Conservation (phyloP, 2,329 filamentous ascomycete species). For the Hirsutella minnesotensis region DNA sequence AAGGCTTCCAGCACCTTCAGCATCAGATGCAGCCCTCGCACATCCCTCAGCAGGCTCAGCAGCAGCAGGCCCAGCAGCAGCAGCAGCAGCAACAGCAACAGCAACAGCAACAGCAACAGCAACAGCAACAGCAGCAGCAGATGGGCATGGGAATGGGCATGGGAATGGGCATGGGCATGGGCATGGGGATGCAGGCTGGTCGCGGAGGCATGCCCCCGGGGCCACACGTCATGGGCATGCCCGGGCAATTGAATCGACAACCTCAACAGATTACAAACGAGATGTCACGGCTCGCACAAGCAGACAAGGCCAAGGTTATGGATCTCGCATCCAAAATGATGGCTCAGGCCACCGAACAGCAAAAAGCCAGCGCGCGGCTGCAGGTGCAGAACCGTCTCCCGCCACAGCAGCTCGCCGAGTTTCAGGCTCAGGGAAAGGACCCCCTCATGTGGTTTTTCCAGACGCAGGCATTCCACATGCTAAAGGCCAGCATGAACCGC, state of each 20-base stretch:
- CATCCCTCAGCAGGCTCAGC: conserved; percentile 27
- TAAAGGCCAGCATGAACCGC: conserved; percentile 17
- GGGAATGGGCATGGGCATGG: conserved; percentile 20
- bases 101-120: no score
- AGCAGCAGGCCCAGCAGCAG: conserved; percentile 10
- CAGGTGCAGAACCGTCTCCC: conserved; percentile 23
- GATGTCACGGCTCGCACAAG: conserved; percentile 25
- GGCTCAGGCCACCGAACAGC: conserved; percentile 27
- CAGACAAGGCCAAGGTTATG: conserved; percentile 32
- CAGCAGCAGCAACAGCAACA: no score
- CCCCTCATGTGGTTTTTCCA: conserved; percentile 38
- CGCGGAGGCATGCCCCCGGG: conserved; percentile 27
- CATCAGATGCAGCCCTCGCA: conserved; percentile 45
- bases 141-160: conserved; percentile 15
- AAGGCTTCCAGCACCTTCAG: conserved; percentile 45
- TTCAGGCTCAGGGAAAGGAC: conserved; percentile 34
- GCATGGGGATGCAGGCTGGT: conserved; percentile 28
- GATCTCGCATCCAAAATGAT: conserved; percentile 31
- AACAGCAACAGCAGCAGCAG: conserved; percentile 19
- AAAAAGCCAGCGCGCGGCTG: conserved; percentile 24
- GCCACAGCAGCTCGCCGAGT: conserved; percentile 31
- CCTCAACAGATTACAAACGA: conserved; percentile 18
- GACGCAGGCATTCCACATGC: conserved; percentile 26
- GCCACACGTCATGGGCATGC: conserved; percentile 27
- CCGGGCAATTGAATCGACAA: conserved; percentile 20